These are phyloP conservation scores for Beauveria sp. DNA, from an alignment of 2,329 filamentous ascomycete genomes.

Conservation along the genomic window DNA sequence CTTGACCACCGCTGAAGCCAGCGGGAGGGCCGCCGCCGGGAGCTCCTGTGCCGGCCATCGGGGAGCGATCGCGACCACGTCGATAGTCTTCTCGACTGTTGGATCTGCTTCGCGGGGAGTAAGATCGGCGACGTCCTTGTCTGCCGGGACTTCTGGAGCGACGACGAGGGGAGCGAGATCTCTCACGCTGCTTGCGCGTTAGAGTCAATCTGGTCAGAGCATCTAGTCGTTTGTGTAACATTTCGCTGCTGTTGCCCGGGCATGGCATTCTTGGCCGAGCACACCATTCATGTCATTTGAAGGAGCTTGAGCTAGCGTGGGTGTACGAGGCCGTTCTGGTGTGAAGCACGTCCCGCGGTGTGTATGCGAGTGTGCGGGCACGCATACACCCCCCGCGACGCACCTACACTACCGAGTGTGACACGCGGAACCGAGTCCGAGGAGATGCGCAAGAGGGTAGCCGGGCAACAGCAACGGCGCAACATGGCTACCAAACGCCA, in stretches of 20 bases:
- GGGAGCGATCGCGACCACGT: constrained; percentile 68
- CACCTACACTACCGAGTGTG: not conserved
- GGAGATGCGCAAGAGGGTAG: not conserved
- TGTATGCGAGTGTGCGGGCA: not conserved
- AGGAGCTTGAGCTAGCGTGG: not conserved
- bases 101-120: constrained; percentile 72
- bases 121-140: constrained; percentile 63
- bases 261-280: not conserved
- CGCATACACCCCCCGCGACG: not conserved
- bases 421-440: not conserved
- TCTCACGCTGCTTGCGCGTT: constrained; percentile 63
- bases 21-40: constrained; percentile 62
- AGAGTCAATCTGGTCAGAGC: constrained; percentile 10
- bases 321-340: not conserved
- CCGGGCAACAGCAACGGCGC: not conserved
- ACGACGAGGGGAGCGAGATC: constrained; percentile 69
- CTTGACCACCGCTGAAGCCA: constrained; percentile 52
- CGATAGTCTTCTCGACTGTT: constrained; percentile 68
- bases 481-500: not conserved
- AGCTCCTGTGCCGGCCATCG: constrained; percentile 71
- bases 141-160: constrained; percentile 78
- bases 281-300: not conserved
- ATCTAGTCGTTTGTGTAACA: constrained; percentile 23
- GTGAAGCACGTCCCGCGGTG: not conserved
- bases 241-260: constrained; percentile 12